Base-by-base conservation (phyloP, 176 grass and related monocot species). In the Aegilops tauschii region DNA sequence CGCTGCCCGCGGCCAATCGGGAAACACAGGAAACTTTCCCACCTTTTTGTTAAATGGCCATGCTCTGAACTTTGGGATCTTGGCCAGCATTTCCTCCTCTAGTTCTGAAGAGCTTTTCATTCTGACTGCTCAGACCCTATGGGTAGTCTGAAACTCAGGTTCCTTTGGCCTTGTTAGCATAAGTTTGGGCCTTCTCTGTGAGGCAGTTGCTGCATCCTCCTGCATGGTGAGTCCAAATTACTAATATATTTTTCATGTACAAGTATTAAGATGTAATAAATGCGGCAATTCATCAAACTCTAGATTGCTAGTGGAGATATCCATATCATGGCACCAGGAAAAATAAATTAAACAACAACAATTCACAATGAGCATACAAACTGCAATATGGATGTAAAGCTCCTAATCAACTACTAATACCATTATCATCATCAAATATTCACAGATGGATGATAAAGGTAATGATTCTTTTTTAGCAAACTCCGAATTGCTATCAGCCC, bases 51-150 rank as follows among this genome's bases (percentile, higher is more conserved):
- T 98, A 39, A 98, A 86, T 40, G 97, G 97, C 6, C 93, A 84
- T 42, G 93, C 97, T 87, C 91, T 98, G 90, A 98, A 98, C 77
- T 98, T 98, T 0, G 97, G 97, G 13, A 98, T 98, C 42, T 98
- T 94, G 49, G 97, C 85, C 39, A 98, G 76, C 97, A 98, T 31
- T 78, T 98, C 97, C 72, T 91, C 92, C 87, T 98, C 97, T 73
- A 96, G 50, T 39, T 98, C 92, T 31, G 90, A 90, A 63, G 90
- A 88, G 77, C 94, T 98, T 62, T 98, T 98, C 71, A 94, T 65
- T 85, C 89, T 88, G 12, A 98, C 89, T 78, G 92, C 93, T 70
- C 97, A 83, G 79, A 91, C 88, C 50, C 94, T 90, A 7, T 96
- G 90, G 11, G 92, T 64, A 54, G 94, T 98, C 80, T 96, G 90